A percentile compares a stretch with the other conserved stretches of the same genome.
Conservation (phyloP, 2,329 filamentous ascomycete species). For the Colletotrichum viniferum region DNA sequence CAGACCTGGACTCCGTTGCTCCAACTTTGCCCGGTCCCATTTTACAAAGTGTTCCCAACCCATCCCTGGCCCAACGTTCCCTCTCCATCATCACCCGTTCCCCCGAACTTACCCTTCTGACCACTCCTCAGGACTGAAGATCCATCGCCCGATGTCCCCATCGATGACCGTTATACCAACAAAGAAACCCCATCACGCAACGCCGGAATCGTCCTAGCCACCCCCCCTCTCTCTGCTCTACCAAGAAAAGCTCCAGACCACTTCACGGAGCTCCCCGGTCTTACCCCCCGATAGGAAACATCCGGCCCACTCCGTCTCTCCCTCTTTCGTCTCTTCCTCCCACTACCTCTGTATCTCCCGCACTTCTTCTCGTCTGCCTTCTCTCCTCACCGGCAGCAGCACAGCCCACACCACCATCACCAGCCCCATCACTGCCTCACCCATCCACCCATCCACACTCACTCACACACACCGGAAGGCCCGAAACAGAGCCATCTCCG, state of each 20-base stretch:
- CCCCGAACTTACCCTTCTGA: neutral
- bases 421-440: neutral
- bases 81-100: neutral
- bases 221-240: neutral
- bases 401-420: neutral
- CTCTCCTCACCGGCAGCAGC: neutral
- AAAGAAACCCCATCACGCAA: neutral
- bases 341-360: neutral
- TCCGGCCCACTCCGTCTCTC: neutral
- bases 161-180: constrained; percentile 16
- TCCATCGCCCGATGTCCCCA: neutral
- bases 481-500: neutral
- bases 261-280: neutral
- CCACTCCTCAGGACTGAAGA: neutral
- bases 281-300: neutral
- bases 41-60: neutral
- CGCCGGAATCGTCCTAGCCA: constrained; percentile 6
- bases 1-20: neutral
- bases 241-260: neutral
- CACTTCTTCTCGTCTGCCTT: neutral
- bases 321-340: neutral
- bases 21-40: neutral
- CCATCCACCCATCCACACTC: neutral
- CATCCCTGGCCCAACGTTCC: neutral
- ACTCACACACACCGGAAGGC: neutral